These are phyloP conservation scores for Tritrichomonas musculus DNA, from an alignment of 208 protist species.

Conservation along the genomic window DNA sequence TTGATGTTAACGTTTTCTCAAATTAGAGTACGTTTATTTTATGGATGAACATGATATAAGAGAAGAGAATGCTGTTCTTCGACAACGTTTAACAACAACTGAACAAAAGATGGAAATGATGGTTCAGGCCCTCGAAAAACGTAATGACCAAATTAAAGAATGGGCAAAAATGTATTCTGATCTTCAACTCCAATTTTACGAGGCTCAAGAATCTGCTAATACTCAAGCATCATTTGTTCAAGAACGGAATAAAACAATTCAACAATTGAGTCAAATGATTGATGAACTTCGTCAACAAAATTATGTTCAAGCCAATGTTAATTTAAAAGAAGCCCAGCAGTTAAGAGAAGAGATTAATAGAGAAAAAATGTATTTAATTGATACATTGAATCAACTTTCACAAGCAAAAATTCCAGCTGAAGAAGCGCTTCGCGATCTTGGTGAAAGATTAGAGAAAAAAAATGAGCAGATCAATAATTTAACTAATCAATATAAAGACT, in stretches of 20 bases:
- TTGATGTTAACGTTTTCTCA: too few species aligned
- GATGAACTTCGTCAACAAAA: neutral
- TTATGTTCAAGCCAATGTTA: neutral
- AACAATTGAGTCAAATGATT: neutral
- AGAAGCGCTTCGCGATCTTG: neutral
- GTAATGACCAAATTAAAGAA: neutral
- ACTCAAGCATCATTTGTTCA: neutral
- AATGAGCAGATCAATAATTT: neutral
- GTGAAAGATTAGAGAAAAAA: neutral
- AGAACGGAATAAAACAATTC: neutral
- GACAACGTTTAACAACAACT: neutral
- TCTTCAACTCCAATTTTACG: neutral
- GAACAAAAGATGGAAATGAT: neutral
- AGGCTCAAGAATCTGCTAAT: neutral
- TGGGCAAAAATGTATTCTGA: neutral
- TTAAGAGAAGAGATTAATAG: neutral
- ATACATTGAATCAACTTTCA: neutral
- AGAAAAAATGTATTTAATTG: neutral
- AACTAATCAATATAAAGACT: neutral
- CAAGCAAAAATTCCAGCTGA: neutral
- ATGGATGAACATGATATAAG: slow-evolving; percentile 23
- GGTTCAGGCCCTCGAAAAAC: neutral
- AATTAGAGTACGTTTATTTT: neutral
- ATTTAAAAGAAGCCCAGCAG: neutral
- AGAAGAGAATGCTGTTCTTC: slow-evolving; percentile 16